These are phyloP conservation scores for Candida qinlingensis DNA, from an alignment of 805 yeast genomes.

Conservation along the genomic window DNA sequence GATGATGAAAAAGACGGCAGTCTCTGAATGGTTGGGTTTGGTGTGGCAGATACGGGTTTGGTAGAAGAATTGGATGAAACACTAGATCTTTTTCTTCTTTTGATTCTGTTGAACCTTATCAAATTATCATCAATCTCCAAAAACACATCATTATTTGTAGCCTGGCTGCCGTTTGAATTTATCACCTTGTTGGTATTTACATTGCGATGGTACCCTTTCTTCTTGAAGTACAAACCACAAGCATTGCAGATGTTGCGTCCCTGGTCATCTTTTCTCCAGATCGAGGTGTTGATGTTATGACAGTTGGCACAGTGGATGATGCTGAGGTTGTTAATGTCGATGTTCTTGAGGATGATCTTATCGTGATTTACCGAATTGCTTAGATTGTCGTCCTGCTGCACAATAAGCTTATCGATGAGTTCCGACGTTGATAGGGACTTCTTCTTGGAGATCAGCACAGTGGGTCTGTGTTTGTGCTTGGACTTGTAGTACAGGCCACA, in stretches of 20 bases:
- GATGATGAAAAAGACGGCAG: neutral
- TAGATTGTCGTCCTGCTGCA: neutral
- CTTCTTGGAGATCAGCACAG: slow-evolving; percentile 42
- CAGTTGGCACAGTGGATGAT: slow-evolving; percentile 66
- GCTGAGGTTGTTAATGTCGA: slow-evolving; percentile 10
- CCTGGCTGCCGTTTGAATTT: neutral
- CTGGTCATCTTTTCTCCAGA: slow-evolving; percentile 87
- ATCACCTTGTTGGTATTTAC: neutral
- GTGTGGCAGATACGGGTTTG: neutral
- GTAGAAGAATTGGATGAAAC: neutral
- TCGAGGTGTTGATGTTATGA: slow-evolving; percentile 82
- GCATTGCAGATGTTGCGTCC: slow-evolving; percentile 94
- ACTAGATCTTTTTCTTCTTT: slow-evolving; percentile 15
- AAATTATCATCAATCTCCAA: slow-evolving; percentile 17
- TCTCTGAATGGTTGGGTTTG: neutral
- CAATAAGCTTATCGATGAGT: slow-evolving; percentile 7
- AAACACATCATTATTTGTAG: slow-evolving; percentile 11
- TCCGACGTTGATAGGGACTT: slow-evolving; percentile 12
- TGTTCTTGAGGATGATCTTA: slow-evolving; percentile 7
- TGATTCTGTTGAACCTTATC: slow-evolving; percentile 18
- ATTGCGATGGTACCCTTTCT: slow-evolving; percentile 18
- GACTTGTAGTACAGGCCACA: slow-evolving; percentile 74
- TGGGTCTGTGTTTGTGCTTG: slow-evolving; percentile 73
- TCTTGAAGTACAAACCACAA: slow-evolving; percentile 82
- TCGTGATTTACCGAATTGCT: neutral